These are phyloP conservation scores for Golubevia pallescens DNA, from an alignment of 1,284 basidiomycete species.

Conservation along the genomic window DNA sequence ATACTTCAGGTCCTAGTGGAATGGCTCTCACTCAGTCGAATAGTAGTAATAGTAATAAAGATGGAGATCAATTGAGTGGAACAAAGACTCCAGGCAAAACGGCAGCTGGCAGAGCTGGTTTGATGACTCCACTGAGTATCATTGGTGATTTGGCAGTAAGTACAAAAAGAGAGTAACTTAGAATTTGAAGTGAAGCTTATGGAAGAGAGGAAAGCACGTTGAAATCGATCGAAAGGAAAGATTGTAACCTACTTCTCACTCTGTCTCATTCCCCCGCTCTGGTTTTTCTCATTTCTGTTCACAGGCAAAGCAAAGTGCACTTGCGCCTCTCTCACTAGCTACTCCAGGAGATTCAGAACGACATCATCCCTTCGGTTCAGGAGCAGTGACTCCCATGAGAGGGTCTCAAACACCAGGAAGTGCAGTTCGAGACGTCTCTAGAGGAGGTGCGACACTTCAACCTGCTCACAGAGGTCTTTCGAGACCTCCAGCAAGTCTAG, in stretches of 20 bases:
- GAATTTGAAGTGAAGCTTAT: not conserved
- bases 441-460: conserved; percentile 2
- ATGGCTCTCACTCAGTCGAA: conserved; percentile 18
- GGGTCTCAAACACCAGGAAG: conserved; percentile 40
- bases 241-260: not conserved
- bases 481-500: conserved; percentile 55
- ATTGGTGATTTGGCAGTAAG: conserved; percentile 52
- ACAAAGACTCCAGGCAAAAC: conserved; percentile 36
- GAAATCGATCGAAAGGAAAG: not conserved
- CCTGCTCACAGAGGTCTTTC: not conserved
- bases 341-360: conserved; percentile 32
- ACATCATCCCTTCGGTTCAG: conserved; percentile 52
- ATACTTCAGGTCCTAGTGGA: conserved; percentile 23
- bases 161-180: conserved; percentile 2
- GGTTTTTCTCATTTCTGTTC: not conserved
- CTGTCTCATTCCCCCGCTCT: not conserved
- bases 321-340: conserved; percentile 16
- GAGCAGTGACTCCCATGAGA: conserved; percentile 46
- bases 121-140: conserved; percentile 50
- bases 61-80: conserved; percentile 15
- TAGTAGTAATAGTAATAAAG: conserved; percentile 15
- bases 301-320: conserved; percentile 36
- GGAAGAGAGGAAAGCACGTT: not conserved
- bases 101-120: conserved; percentile 39
- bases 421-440: conserved; percentile 13